Evolutionary conservation across 176 grass and related monocot species (phyloP).

Genomic region (Tillandsia leiboldiana): DNA sequence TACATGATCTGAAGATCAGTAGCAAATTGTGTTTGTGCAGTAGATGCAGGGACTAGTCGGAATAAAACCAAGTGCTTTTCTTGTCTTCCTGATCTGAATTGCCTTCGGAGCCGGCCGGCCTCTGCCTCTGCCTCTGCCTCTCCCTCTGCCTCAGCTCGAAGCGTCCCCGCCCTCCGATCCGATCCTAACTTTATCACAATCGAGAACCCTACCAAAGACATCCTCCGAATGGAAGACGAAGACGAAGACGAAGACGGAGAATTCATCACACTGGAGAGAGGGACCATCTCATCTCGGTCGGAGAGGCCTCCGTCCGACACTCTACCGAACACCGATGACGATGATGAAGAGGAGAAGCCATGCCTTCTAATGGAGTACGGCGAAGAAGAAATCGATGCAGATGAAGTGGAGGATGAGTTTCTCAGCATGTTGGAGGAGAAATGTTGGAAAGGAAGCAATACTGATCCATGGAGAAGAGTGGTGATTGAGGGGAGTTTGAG

Average conservation of each 20-base stretch:
- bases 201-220: conserved; percentile 53
- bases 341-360: conserved; percentile 65
- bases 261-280: conserved; percentile 88
- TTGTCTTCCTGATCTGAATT: conserved; percentile 73
- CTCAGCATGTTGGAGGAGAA: conserved; percentile 68
- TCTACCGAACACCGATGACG: conserved; percentile 21
- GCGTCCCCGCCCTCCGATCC: conserved; percentile 31
- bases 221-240: conserved; percentile 38
- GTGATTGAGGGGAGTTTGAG: conserved; percentile 59
- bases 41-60: conserved; percentile 26
- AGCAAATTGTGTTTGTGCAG: neutral
- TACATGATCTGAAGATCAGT: neutral
- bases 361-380: conserved; percentile 52
- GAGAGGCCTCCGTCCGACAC: conserved; percentile 28
- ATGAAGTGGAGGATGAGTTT: conserved; percentile 83
- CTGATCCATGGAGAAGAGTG: conserved; percentile 43
- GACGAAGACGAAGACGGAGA: conserved; percentile 68
- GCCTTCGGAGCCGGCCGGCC: conserved; percentile 38
- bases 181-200: conserved; percentile 75
- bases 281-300: conserved; percentile 40
- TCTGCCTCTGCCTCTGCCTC: neutral
- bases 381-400: conserved; percentile 52
- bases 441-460: conserved; percentile 41
- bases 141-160: conserved; percentile 6
- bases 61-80: conserved; percentile 54